Base-by-base conservation (phyloP, 495 filamentous ascomycete species). In the Extremus antarcticus region DNA sequence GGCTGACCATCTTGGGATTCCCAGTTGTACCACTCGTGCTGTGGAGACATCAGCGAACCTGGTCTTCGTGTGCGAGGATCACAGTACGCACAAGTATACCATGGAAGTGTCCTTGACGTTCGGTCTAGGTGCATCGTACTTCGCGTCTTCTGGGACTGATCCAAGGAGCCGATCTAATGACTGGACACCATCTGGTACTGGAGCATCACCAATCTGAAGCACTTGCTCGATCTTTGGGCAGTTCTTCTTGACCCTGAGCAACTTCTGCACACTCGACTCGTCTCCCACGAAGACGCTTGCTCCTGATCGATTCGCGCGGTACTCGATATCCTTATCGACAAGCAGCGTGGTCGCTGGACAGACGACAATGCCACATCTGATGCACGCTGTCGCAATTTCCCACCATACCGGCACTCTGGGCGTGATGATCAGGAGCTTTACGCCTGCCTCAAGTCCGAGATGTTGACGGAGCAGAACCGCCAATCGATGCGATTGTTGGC, bases 311-410 rank as follows among this genome's bases (percentile, higher is more conserved):
- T 59, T 54, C 17, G 17, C 25, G 9, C 60, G 56, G 35, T 55
- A 63, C 38, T 59, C 56, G 48, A 63, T 60, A 38, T 63, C 60
- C 32, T 63, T 63, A 20, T 50, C 60, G 15, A 60, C 57, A 9
- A 56, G 24, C 41, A 63, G 23, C 22, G 60, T 60, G 16, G 60
- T 63, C 1, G 47, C 46, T 19, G 60, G 60, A 54, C 60, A 63
- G 2, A 63, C n/a, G 3, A 60, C 57, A 10, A 63, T 43, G 10
- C 60, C 60, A 19, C 24, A 35, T 16, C 60, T 47, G 1, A 63
- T 3, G 25, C 43, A 43, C 2, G 60, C 60, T 3, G 50, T 53
- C 2, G 60, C 60, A 43, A 63, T 47, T 32, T 59, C 56, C 60
- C 60, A 63, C 60, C 60, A 60, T 19, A 47, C 60, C 21, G 60